Base-by-base conservation (phyloP, 2,329 filamentous ascomycete species). In the Monosporascus sp. region DNA sequence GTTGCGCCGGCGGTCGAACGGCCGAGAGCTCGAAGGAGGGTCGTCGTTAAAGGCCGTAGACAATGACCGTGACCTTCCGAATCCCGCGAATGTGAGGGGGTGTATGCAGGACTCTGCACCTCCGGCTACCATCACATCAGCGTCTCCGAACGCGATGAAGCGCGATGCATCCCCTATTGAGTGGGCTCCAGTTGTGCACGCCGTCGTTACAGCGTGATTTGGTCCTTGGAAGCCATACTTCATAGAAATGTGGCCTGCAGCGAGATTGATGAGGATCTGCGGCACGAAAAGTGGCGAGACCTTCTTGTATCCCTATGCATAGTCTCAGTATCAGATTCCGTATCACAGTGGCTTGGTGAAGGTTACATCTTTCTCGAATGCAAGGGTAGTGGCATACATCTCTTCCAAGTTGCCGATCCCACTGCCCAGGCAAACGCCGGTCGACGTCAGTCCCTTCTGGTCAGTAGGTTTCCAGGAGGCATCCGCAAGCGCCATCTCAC, bases 31-130 rank as follows among this genome's bases (percentile, higher is more conserved):
- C 47, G 81, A 75, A 2, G 74, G 61, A 0, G 93, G 91, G 9
- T 78, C 70, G 55, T 88, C 75, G 65, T 97, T 97, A 74, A 85
- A 95, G 3, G 78, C 80, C 0, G 90, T 96, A 7, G 91, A 87
- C 37, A 99, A 75, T 50, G 92, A 97, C 55, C 93, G 83, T 1
- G 92, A 91, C 57, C 91, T 82, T 24, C 91, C 88, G 65, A 99
- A 99, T 7, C 93, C 94, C 7, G 92, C 90, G 61, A 97, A 88
- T 2, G 93, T 89, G 44, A 99, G 78, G 9, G 94, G 94, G 67
- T 99, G 93, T 52, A 99, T 93, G 69, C 94, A 99, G 0, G 93
- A 91, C 71, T 99, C 94, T 8, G 93, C 85, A 28, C 93, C 93
- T 43, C 94, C 94, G n/a, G 94, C 91, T 8, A 99, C 74, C 91